A percentile compares a stretch with the other conserved stretches of the same genome.
Evolutionary conservation across 371 early-diverging fungal genomes (phyloP).

Genomic region (Mucor irregularis): DNA sequence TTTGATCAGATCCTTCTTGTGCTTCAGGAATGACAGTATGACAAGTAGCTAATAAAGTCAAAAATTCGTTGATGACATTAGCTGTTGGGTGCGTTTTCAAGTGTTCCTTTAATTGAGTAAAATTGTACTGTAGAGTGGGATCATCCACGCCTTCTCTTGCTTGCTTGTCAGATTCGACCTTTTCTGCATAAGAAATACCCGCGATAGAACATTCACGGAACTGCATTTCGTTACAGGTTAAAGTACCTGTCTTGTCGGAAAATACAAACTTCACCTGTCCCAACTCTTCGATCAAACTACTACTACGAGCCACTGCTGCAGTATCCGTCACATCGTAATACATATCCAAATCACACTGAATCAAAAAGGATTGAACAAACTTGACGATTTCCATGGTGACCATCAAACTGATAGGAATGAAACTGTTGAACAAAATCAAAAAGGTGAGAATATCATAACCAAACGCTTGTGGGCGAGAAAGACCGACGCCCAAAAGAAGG

Average conservation of each 20-base stretch:
- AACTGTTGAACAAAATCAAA: conserved; percentile 87
- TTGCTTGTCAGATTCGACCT: conserved; percentile 74
- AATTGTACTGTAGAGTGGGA: conserved; percentile 65
- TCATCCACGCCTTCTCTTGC: conserved; percentile 69
- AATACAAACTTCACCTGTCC: conserved; percentile 88
- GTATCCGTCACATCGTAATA: conserved; percentile 84
- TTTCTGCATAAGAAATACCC: conserved; percentile 76
- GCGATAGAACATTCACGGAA: conserved; percentile 85
- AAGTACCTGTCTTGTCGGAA: conserved; percentile 93
- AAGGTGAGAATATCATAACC: conserved; percentile 83
- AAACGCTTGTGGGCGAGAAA: conserved; percentile 46
- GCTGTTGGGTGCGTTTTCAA: conserved; percentile 63
- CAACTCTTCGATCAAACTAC: conserved; percentile 91
- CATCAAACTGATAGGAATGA: conserved; percentile 90
- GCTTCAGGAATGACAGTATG: conserved; percentile 97
- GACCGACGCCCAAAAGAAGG: conserved; percentile 20
- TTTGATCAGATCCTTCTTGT: conserved; percentile 66
- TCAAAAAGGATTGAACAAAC: conserved; percentile 77
- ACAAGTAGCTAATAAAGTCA: conserved; percentile 88
- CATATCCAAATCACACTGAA: conserved; percentile 85
- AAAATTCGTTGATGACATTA: conserved; percentile 71
- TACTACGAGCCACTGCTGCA: conserved; percentile 84
- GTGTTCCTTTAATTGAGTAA: conserved; percentile 65
- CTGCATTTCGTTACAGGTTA: conserved; percentile 97
- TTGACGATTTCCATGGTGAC: conserved; percentile 94